Conservation (phyloP, 2,329 filamentous ascomycete genomes). For the Aspergillus novofumigatus region DNA sequence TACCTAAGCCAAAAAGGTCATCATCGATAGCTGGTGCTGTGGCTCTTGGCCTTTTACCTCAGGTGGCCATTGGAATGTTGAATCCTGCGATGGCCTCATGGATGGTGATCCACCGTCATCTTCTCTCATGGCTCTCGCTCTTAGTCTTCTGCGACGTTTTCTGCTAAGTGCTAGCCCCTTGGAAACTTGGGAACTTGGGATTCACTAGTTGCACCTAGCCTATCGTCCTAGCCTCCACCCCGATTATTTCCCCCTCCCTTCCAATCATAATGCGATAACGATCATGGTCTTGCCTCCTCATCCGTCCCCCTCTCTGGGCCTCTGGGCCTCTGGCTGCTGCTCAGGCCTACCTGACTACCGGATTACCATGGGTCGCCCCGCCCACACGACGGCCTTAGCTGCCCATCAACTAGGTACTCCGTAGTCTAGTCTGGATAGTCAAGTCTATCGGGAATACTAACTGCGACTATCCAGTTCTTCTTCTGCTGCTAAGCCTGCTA, state of each 20-base stretch:
- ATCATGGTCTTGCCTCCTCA: constrained; percentile 4
- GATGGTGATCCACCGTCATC: constrained; percentile 17
- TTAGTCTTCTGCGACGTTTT: constrained; percentile 7
- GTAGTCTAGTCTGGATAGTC: neutral
- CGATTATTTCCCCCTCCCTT: neutral
- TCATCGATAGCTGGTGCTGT: neutral
- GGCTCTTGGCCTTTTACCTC: neutral
- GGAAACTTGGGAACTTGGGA: constrained; percentile 11
- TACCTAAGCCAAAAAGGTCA: neutral
- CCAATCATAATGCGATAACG: neutral
- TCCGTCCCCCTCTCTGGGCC: constrained; percentile 10
- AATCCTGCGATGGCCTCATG: constrained; percentile 15
- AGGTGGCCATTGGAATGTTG: constrained; percentile 5
- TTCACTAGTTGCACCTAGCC: constrained; percentile 21
- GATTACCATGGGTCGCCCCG: neutral
- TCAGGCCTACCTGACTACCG: constrained; percentile 10
- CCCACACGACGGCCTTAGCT: neutral
- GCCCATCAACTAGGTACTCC: neutral
- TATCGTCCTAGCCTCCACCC: neutral
- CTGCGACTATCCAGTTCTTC: neutral
- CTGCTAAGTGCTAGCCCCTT: constrained; percentile 8
- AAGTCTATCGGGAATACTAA: neutral
- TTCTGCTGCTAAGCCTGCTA: neutral
- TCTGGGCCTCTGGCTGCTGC: constrained; percentile 4
- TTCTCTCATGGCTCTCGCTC: constrained; percentile 1